These are phyloP conservation scores for Chlorella vulgaris DNA, from an alignment of 139 green algal species.

Conservation along the genomic window DNA sequence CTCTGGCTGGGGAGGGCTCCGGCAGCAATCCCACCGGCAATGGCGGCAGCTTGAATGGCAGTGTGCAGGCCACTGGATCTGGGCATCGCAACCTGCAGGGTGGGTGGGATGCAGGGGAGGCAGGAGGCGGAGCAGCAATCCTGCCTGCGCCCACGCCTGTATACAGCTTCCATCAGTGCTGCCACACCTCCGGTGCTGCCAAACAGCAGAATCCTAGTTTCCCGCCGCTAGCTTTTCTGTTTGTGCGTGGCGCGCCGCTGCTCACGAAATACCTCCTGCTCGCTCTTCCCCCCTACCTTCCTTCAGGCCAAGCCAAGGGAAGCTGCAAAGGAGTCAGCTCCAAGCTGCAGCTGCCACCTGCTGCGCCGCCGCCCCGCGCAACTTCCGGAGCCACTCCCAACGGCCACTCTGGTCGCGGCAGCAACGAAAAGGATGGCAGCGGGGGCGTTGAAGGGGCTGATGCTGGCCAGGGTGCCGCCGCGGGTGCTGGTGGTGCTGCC, in stretches of 20 bases:
- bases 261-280: too few species aligned
- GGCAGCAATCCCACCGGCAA: slow-evolving; percentile 35
- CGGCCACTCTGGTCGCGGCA: slow-evolving; percentile 27
- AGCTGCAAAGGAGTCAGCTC: slow-evolving; percentile 30
- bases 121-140: background rate
- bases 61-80: slow-evolving; percentile 18
- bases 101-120: background rate
- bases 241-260: background rate
- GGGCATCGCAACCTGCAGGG: background rate
- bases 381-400: slow-evolving; percentile 32
- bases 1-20: background rate
- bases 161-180: too few species aligned
- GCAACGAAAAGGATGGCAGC: slow-evolving; percentile 30
- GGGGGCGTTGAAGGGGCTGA: slow-evolving; percentile 8
- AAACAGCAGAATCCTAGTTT: background rate
- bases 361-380: background rate
- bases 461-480: slow-evolving; percentile 15
- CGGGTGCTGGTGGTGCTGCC: slow-evolving; percentile 33
- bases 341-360: slow-evolving; percentile 21
- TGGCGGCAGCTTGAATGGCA: slow-evolving; percentile 39
- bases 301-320: slow-evolving; percentile 24
- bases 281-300: background rate
- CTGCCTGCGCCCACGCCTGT: too few species aligned
- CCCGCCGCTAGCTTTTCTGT: too few species aligned
- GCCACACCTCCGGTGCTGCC: too few species aligned